A percentile compares a stretch with the other conserved stretches of the same genome.
These are phyloP conservation scores for Cryptococcus hybrid DNA, from an alignment of 1,284 basidiomycete species.

Conservation along the genomic window DNA sequence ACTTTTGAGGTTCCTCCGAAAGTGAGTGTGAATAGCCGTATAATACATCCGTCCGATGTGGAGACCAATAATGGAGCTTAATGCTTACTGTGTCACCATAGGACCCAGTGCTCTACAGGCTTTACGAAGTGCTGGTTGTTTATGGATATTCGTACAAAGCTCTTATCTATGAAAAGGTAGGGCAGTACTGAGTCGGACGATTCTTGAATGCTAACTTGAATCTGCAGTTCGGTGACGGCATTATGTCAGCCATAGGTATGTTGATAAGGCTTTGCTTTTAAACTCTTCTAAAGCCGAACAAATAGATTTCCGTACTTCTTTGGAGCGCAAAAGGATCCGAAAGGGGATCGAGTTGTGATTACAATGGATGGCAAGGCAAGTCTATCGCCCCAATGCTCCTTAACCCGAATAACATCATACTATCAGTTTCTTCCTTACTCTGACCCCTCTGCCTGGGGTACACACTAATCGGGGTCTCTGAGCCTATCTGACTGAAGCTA, in stretches of 20 bases:
- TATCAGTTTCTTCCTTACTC: constrained; percentile 31
- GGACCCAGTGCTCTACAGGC: constrained; percentile 79
- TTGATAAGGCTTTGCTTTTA: neutral
- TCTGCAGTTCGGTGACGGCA: constrained; percentile 87
- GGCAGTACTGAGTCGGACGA: constrained; percentile 2
- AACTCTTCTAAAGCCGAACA: neutral
- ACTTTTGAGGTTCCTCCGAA: constrained; percentile 41
- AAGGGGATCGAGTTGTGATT: constrained; percentile 76
- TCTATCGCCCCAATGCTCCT: neutral
- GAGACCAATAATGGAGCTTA: neutral
- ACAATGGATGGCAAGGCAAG: constrained; percentile 70
- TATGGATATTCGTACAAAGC: constrained; percentile 65
- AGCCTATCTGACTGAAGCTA: neutral
- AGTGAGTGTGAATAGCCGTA: constrained; percentile 43
- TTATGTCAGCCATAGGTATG: constrained; percentile 79
- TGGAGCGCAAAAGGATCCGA: constrained; percentile 74
- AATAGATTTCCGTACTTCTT: constrained; percentile 62
- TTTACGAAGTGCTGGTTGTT: constrained; percentile 81
- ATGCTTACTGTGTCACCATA: constrained; percentile 6
- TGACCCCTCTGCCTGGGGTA: constrained; percentile 22
- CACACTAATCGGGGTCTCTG: neutral
- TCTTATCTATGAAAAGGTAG: constrained; percentile 85
- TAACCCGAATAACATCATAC: neutral
- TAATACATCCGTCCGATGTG: neutral
- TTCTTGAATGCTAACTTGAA: neutral